Percentiles rank a stretch among this genome's conserved stretches.
Evolutionary conservation across 352 stramenopile species (phyloP).

Genomic region (Phytophthora brassicae): DNA sequence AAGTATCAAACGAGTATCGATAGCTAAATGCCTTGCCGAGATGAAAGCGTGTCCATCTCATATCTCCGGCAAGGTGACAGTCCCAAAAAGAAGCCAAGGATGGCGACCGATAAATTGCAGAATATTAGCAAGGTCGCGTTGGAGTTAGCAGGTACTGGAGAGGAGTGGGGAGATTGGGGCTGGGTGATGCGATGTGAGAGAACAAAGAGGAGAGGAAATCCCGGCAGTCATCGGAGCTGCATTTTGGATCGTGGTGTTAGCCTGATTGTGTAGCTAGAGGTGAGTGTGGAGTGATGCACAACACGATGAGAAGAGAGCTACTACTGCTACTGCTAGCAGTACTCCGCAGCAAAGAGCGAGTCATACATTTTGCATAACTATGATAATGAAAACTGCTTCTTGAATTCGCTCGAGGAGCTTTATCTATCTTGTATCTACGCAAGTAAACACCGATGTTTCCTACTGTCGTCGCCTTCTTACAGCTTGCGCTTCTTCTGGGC

Average conservation of each 20-base stretch:
- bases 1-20: slow-evolving; percentile 9
- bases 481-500: slow-evolving; percentile 68
- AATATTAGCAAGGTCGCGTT: too few species aligned
- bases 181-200: not conserved
- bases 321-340: not conserved
- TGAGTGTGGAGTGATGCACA: not conserved
- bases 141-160: not conserved
- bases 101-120: not conserved
- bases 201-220: too few species aligned
- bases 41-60: slow-evolving; percentile 2
- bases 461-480: slow-evolving; percentile 16
- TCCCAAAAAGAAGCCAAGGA: not conserved
- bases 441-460: not conserved
- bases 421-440: slow-evolving; percentile 30
- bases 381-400: slow-evolving; percentile 34
- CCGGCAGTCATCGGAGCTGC: not conserved
- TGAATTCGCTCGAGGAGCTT: slow-evolving; percentile 20
- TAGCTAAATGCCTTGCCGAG: slow-evolving; percentile 17
- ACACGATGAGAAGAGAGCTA: not conserved
- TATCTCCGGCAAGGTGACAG: slow-evolving; percentile 2
- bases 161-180: slow-evolving; percentile 2
- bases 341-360: not conserved
- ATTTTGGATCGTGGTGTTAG: not conserved
- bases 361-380: slow-evolving; percentile 17
- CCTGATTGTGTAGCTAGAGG: not conserved